A percentile compares a stretch with the other conserved stretches of the same genome.
phyloP scores from a whole-genome alignment of 257 asterid genomes.

The Solanum paucissectum region DNA sequence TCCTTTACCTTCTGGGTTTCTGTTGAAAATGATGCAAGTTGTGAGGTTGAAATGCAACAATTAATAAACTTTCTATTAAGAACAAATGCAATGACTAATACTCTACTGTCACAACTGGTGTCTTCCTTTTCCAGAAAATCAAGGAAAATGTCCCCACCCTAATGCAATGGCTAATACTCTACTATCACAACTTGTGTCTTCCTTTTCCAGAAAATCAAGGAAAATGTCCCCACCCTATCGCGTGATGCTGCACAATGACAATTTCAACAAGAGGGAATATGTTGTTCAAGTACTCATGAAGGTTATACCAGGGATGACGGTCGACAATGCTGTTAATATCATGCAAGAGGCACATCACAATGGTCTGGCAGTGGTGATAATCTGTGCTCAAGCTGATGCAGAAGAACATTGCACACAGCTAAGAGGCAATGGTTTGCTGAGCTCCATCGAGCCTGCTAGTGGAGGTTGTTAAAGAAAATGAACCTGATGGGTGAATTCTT shows the following conservation, averaged over 20 bases:
- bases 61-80: neutral
- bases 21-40: neutral
- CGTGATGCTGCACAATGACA: constrained; percentile 82
- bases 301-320: constrained; percentile 93
- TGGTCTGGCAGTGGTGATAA: constrained; percentile 71
- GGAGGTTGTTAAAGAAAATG: constrained; percentile 54
- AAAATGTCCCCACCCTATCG: constrained; percentile 89
- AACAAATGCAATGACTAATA: neutral
- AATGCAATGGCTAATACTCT: neutral
- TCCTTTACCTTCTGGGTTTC: neutral
- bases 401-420: constrained; percentile 92
- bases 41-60: neutral
- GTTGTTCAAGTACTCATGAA: constrained; percentile 97
- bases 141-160: constrained; percentile 80
- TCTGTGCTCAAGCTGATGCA: constrained; percentile 84
- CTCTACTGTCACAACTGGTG: neutral
- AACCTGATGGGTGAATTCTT: neutral
- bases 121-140: constrained; percentile 48
- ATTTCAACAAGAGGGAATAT: constrained; percentile 83
- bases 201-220: constrained; percentile 55
- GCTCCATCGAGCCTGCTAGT: constrained; percentile 83
- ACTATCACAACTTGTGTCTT: neutral
- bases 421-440: constrained; percentile 81
- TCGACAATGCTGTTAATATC: constrained; percentile 84
- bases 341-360: constrained; percentile 95